Evolutionary conservation across 2,329 filamentous ascomycete genomes (phyloP), one percentile per base, ranked within the genome.

Genomic region (Trichoderma brevicompactum): DNA sequence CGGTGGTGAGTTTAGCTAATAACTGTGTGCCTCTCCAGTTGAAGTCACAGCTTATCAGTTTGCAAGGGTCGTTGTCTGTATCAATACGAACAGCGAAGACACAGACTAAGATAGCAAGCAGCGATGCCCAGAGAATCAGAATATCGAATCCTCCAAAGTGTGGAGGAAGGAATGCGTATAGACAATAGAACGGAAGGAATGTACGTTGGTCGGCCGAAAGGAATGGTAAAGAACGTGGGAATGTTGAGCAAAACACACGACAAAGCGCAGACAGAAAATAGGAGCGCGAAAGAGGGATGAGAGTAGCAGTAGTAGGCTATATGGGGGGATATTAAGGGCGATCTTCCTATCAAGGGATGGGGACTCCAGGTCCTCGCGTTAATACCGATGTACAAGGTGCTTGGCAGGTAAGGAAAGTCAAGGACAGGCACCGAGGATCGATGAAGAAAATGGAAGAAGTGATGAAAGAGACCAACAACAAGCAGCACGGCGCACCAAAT

Each of bases 181-280:
- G 40, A 64, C 50, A 64, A 66, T 60, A 15, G 44, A 55, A 64
- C 5, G 8, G 52, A 66, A 66, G 59, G 65, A 66, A 66, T 64
- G 65, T 64, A 58, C 36, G 61, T 54, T 17, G 65, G 50, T 52
- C 36, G 60, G 59, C 40, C 40, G 65, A 66, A 66, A 62, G 59
- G 60, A 64, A 64, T 44, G 65, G 50, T 66, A 64, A 66, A 52
- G 65, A 66, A 66, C 52, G 65, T 66, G 65, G 49, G 65, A 58
- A 63, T 64, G 52, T 32, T 32, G 58, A 64, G 38, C 49, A 63
- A 64, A 64, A 66, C 19, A 36, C 50, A 40, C 59, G 60, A 53
- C 46, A 48, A 53, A 49, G 48, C 60, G 53, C 23, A 44, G 50
- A 58, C 48, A 65, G 63, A 53, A 43, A 59, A 60, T 23, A 54